Base-by-base conservation (phyloP, 768 basidiomycete species). In the Dendrothele bispora region DNA sequence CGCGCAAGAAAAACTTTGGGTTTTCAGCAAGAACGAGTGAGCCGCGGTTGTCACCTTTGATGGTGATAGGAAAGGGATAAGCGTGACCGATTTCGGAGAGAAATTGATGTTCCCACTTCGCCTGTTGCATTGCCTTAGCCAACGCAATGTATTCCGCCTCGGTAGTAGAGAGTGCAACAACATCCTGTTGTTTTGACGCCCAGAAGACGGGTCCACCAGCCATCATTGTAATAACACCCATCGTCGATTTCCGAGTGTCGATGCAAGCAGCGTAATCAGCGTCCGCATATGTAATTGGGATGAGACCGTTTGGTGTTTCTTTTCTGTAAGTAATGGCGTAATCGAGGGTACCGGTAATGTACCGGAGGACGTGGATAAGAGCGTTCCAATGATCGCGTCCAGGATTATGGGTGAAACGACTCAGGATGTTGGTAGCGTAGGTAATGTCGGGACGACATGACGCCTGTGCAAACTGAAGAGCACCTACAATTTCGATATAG, bases 11-110 rank as follows among this genome's bases (percentile, higher is more conserved):
- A 43, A 50, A 55, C 8, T 50, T 32, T 10, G 58, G 57, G 35
- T 66, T 48, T 29, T 55, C 43, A 1, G 60, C 11, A 27, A 67
- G 43, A 10, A 51, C 49, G 18, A 66, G 59, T 1, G 18, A 5
- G 21, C 14, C 14, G 27, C 62, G 54, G 49, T 72, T 72, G 53
- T 72, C 64, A 44, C 25, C 41, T 18, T 7, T 14, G 7, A 43
- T 20, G 11, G 11, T 11, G 41, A 17, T 14, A 17, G 41, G 41
- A 27, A 43, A 28, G 25, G 27, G 22, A 7, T 17, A 14, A 29
- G 14, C 7, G 18, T 43, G 27, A 5, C 41, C 25, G 27, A 43
- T 29, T 21, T 43, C 25, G 12, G 5, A n/a, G 21, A 43, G 8
- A 18, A 43, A 43, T n/a, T 43, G 21, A 43, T 43, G 41, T 4